Conservation (phyloP, 1,284 basidiomycete genomes). For the Ustilago cynodontis region DNA sequence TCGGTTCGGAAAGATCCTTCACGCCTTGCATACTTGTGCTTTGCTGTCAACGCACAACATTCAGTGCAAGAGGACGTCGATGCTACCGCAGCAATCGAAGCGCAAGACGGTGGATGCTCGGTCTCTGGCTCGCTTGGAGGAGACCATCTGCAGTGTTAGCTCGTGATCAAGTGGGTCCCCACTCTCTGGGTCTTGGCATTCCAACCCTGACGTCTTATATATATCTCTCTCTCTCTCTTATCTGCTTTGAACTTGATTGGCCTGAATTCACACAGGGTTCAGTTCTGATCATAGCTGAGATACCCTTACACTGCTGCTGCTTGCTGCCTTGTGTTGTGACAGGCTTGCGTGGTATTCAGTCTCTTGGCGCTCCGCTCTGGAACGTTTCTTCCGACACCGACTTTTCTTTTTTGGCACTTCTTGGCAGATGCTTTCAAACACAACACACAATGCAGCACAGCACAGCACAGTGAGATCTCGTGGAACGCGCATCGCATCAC, state of each 20-base stretch:
- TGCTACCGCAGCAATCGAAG: not conserved
- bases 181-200: constrained; percentile 14
- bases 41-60: not conserved
- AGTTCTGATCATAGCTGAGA: too few relatives aligned
- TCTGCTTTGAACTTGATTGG: not conserved
- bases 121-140: not conserved
- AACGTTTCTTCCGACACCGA: not conserved
- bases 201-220: constrained; percentile 14
- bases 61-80: not conserved
- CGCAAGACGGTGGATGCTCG: not conserved
- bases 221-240: constrained; percentile 9
- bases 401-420: not conserved
- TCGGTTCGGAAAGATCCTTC: constrained; percentile 1
- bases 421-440: not conserved
- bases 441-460: not conserved
- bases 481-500: constrained; percentile 2
- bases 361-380: not conserved
- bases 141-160: not conserved
- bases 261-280: not conserved
- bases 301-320: too few relatives aligned
- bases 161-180: not conserved
- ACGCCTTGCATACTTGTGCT: not conserved
- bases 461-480: not conserved
- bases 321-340: not conserved
- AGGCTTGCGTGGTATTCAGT: not conserved